phyloP scores from a whole-genome alignment of 1,284 basidiomycete species.

The Mixia osmundae region DNA sequence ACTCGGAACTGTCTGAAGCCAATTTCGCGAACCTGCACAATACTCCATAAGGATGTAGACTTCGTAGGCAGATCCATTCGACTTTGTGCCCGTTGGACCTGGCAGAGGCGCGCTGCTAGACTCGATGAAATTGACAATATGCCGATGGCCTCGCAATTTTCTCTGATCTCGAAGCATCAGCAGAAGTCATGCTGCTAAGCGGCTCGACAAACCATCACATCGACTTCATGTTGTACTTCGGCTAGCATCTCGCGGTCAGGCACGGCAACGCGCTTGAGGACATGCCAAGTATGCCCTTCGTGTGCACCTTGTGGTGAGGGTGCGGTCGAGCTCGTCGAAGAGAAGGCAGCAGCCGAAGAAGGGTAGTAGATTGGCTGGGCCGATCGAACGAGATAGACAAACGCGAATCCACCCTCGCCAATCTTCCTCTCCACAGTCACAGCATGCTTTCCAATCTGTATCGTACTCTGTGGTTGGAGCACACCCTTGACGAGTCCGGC shows the following conservation, averaged over 20 bases:
- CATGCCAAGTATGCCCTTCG: slow-evolving; percentile 68
- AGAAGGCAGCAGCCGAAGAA: slow-evolving; percentile 12
- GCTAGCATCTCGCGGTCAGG: slow-evolving; percentile 66
- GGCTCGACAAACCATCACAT: slow-evolving; percentile 61
- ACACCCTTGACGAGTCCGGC: no score
- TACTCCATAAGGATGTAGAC: slow-evolving; percentile 99
- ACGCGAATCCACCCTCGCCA: slow-evolving; percentile 96
- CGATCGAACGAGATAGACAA: slow-evolving; percentile 87
- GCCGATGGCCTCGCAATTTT: slow-evolving; percentile 68
- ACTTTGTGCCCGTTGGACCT: slow-evolving; percentile 19
- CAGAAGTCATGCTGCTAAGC: neutral
- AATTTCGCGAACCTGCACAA: slow-evolving; percentile 34
- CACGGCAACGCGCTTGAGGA: slow-evolving; percentile 89
- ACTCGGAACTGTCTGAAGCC: neutral
- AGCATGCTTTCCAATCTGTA: no score
- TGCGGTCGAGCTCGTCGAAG: no score
- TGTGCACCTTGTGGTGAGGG: slow-evolving; percentile 10
- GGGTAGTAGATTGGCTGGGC: slow-evolving; percentile 39
- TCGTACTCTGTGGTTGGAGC: no score
- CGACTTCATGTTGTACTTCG: slow-evolving; percentile 94
- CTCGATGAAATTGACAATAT: slow-evolving; percentile 82
- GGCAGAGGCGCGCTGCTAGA: slow-evolving; percentile 62
- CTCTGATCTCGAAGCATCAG: slow-evolving; percentile 24
- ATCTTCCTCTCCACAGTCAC: no score
- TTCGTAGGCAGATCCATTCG: slow-evolving; percentile 53